phyloP scores from a whole-genome alignment of 768 basidiomycete genomes.

The Leccinum arenicola region DNA sequence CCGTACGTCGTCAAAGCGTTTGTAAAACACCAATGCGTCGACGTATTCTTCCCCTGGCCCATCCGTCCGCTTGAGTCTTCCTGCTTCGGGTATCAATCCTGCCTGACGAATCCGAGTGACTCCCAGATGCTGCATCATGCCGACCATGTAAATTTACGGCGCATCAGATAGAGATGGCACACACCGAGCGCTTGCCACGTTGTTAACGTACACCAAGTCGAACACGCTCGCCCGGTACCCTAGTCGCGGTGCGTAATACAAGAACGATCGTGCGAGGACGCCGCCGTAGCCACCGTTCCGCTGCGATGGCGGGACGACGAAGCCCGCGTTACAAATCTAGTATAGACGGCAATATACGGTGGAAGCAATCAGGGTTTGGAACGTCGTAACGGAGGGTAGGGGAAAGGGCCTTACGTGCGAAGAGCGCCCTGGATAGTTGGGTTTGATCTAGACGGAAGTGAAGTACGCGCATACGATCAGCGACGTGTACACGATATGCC shows the following conservation, averaged over 20 bases:
- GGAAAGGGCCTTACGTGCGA: constrained; percentile 68
- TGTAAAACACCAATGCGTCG: constrained; percentile 85
- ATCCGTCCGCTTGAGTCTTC: constrained; percentile 62
- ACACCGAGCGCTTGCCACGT: constrained; percentile 68
- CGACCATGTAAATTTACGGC: background rate
- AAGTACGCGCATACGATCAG: background rate
- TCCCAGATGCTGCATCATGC: constrained; percentile 72
- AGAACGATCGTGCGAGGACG: constrained; percentile 71
- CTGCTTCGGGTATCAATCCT: constrained; percentile 74
- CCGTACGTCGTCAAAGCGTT: constrained; percentile 53
- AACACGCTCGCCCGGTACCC: constrained; percentile 82
- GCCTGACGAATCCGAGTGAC: constrained; percentile 70
- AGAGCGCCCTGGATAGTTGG: constrained; percentile 87
- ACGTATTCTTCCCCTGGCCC: constrained; percentile 83
- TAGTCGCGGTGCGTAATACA: constrained; percentile 75
- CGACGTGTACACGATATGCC: background rate
- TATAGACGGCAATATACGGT: background rate
- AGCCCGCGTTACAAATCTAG: constrained; percentile 88
- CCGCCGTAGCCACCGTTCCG: constrained; percentile 68
- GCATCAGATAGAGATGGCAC: constrained; percentile 13
- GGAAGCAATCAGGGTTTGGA: constrained; percentile 1
- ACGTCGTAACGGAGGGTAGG: background rate
- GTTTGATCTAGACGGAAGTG: constrained; percentile 54
- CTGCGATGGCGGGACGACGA: constrained; percentile 66
- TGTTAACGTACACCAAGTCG: constrained; percentile 89